These are phyloP conservation scores for Tubosaeta sp. DNA, from an alignment of 768 basidiomycete species.

Conservation along the genomic window DNA sequence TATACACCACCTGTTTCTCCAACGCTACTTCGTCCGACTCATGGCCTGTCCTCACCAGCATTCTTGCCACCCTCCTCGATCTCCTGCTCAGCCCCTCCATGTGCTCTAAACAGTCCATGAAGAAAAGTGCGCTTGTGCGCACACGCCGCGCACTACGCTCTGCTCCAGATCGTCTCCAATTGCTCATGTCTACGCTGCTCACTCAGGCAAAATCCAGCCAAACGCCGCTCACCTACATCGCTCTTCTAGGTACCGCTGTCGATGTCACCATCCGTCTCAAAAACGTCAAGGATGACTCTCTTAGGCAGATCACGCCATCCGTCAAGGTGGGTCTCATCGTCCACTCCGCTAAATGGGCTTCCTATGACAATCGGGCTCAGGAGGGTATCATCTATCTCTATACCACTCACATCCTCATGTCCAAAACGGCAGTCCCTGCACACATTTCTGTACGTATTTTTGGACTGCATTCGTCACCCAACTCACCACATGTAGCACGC, in stretches of 20 bases:
- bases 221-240: conserved; percentile 35
- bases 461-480: background rate
- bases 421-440: conserved; percentile 55
- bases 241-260: conserved; percentile 64
- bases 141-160: conserved; percentile 66
- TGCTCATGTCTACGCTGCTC: conserved; percentile 52
- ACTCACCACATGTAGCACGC: conserved; percentile 36
- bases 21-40: conserved; percentile 43
- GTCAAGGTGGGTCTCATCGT: conserved; percentile 39
- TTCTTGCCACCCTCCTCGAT: conserved; percentile 60
- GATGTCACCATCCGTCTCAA: conserved; percentile 71
- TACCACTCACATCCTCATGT: conserved; percentile 56
- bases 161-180: conserved; percentile 47
- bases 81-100: conserved; percentile 48
- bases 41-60: conserved; percentile 51
- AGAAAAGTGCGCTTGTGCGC: conserved; percentile 56
- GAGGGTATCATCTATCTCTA: conserved; percentile 58
- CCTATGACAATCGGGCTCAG: conserved; percentile 31
- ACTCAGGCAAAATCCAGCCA: conserved; percentile 46
- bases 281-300: conserved; percentile 41
- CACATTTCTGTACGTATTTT: conserved; percentile 52
- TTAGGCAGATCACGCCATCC: conserved; percentile 41
- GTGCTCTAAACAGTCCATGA: conserved; percentile 54
- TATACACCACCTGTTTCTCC: conserved; percentile 52
- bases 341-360: background rate